A percentile compares a stretch with the other conserved stretches of the same genome.
phyloP scores from a whole-genome alignment of 108 stramenopile genomes.

The Nannochloropsis granulata region DNA sequence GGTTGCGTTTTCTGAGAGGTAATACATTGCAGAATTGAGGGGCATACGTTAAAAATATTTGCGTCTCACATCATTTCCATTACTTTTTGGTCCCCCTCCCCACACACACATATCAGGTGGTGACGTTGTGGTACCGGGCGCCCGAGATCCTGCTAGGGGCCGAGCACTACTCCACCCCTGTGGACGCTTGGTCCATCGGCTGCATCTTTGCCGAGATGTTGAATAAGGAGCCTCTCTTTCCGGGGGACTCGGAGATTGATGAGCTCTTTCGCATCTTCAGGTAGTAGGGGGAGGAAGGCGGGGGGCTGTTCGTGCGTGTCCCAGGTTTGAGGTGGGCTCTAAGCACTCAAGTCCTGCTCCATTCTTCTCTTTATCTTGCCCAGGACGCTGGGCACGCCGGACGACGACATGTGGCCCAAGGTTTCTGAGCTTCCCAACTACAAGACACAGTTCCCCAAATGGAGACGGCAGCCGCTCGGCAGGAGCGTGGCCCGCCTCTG shows the following conservation, averaged over 20 bases:
- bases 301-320: no score
- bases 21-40: not conserved
- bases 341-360: no score
- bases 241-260: slow-evolving; percentile 96
- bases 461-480: not conserved
- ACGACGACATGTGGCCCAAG: not conserved
- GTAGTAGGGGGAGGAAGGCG: not conserved
- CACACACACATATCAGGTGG: slow-evolving; percentile 82
- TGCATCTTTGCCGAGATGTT: slow-evolving; percentile 96
- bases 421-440: not conserved
- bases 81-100: slow-evolving; percentile 8
- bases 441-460: not conserved
- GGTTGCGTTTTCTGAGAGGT: not conserved
- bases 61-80: not conserved
- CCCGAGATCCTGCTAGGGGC: slow-evolving; percentile 85
- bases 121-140: slow-evolving; percentile 96
- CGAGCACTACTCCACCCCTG: slow-evolving; percentile 74
- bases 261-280: slow-evolving; percentile 69
- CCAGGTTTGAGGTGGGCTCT: no score
- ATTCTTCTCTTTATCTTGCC: not conserved
- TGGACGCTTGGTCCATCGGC: slow-evolving; percentile 89
- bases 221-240: slow-evolving; percentile 85
- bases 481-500: not conserved
- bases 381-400: not conserved
- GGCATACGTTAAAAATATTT: not conserved